Conservation (phyloP, 805 yeast genomes). For the Yamadazyma scolyti region DNA sequence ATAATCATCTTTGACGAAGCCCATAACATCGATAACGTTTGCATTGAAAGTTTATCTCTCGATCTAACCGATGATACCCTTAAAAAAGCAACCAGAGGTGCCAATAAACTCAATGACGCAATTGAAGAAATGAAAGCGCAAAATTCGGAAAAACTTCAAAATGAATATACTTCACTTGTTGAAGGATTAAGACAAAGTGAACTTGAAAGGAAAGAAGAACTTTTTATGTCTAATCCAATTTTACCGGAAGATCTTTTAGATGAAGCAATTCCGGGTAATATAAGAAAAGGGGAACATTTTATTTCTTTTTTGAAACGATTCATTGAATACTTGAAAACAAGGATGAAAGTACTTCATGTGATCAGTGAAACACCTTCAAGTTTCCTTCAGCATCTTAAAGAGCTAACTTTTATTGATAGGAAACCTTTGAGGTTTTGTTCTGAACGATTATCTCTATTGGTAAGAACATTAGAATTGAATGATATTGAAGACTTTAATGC, state of each 20-base stretch:
- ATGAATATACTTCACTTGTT: conserved; percentile 88
- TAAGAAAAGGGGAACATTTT: conserved; percentile 95
- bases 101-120: conserved; percentile 68
- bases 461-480: conserved; percentile 80
- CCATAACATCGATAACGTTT: conserved; percentile 97
- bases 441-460: conserved; percentile 83
- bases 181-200: conserved; percentile 86
- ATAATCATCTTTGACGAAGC: conserved; percentile 98
- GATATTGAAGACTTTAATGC: conserved; percentile 93
- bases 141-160: conserved; percentile 80
- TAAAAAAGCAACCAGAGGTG: conserved; percentile 84
- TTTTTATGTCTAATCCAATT: conserved; percentile 83
- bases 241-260: conserved; percentile 78
- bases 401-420: conserved; percentile 84
- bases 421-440: conserved; percentile 92
- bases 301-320: conserved; percentile 89
- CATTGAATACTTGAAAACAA: conserved; percentile 89
- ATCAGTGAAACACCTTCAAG: conserved; percentile 97
- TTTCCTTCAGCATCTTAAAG: conserved; percentile 88
- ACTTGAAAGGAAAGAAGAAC: conserved; percentile 54
- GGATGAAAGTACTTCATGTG: conserved; percentile 97
- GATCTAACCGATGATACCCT: conserved; percentile 89
- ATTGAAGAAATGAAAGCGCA: conserved; percentile 81
- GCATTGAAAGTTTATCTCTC: conserved; percentile 90
- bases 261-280: conserved; percentile 97